A percentile compares a stretch with the other conserved stretches of the same genome.
Evolutionary conservation across 768 basidiomycete species (phyloP).

Genomic region (Pluteus cervinus): DNA sequence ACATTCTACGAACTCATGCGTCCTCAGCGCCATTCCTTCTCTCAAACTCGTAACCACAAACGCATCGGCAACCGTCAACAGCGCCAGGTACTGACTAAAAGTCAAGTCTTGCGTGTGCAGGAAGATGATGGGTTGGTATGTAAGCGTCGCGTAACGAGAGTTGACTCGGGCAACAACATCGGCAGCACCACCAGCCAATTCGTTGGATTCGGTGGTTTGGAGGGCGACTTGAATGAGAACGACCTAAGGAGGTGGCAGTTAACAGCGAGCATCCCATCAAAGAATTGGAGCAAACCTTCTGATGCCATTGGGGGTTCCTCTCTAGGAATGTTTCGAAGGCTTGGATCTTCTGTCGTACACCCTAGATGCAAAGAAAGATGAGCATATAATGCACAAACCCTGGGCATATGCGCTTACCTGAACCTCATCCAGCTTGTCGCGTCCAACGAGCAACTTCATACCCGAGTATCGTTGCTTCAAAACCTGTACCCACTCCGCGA

Average conservation of each 20-base stretch:
- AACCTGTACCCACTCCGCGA: slow-evolving; percentile 74
- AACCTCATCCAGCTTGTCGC: slow-evolving; percentile 86
- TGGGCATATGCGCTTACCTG: slow-evolving; percentile 40
- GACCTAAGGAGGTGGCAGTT: slow-evolving; percentile 31
- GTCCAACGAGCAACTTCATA: slow-evolving; percentile 81
- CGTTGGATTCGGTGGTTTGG: slow-evolving; percentile 74
- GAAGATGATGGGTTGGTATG: slow-evolving; percentile 85
- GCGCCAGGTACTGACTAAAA: slow-evolving; percentile 79
- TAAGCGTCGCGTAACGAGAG: slow-evolving; percentile 75
- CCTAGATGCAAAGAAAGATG: slow-evolving; percentile 23
- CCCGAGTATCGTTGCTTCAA: slow-evolving; percentile 80
- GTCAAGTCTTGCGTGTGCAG: slow-evolving; percentile 80
- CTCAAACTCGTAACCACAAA: slow-evolving; percentile 81
- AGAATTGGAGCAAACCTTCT: slow-evolving; percentile 39
- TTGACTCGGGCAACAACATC: slow-evolving; percentile 79
- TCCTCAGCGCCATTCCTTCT: slow-evolving; percentile 83
- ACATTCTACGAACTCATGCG: slow-evolving; percentile 83
- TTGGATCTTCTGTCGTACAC: slow-evolving; percentile 76
- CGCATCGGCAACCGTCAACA: slow-evolving; percentile 78
- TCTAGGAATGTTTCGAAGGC: slow-evolving; percentile 82
- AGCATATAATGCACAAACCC: no score
- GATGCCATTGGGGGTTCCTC: slow-evolving; percentile 72
- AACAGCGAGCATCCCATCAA: background rate
- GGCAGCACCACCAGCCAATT: slow-evolving; percentile 65
- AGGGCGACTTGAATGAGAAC: slow-evolving; percentile 86